Evolutionary conservation across 1,284 basidiomycete genomes (phyloP).

Genomic region (Fereydounia khargensis): DNA sequence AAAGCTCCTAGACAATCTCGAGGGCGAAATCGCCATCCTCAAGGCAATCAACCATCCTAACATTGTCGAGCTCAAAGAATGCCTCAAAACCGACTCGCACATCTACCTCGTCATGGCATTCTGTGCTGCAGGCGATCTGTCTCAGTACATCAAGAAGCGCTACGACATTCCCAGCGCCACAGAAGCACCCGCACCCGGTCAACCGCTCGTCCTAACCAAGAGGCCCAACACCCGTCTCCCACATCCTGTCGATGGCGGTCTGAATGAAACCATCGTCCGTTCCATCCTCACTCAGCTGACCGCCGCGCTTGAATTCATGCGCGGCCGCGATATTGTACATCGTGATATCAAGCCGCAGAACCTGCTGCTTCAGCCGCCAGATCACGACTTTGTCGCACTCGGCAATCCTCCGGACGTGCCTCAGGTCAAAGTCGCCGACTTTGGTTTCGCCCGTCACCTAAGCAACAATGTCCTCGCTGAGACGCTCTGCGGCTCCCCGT

Average conservation of each 20-base stretch:
- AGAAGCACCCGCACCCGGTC: conserved; percentile 13
- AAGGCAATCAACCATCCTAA: conserved; percentile 90
- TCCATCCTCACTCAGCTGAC: conserved; percentile 94
- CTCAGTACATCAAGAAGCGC: conserved; percentile 75
- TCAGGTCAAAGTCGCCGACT: conserved; percentile 70
- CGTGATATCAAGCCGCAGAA: conserved; percentile 98
- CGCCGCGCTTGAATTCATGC: conserved; percentile 86
- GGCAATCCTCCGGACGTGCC: conserved; percentile 77
- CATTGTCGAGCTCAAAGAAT: conserved; percentile 88
- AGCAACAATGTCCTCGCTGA: conserved; percentile 92
- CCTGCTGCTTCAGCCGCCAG: conserved; percentile 80
- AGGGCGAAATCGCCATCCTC: conserved; percentile 94
- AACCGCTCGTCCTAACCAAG: conserved; percentile 7
- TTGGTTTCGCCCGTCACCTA: conserved; percentile 91
- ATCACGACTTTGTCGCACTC: conserved; percentile 71
- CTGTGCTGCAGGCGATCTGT: conserved; percentile 91
- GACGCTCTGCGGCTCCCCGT: conserved; percentile 92
- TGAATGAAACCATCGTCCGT: conserved; percentile 85
- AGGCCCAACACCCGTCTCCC: conserved; percentile 67
- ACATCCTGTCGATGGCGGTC: conserved; percentile 83
- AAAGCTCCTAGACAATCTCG: conserved; percentile 93
- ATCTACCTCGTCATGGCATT: conserved; percentile 99
- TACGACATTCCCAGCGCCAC: conserved; percentile 31
- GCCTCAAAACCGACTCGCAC: conserved; percentile 84
- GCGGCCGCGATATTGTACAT: conserved; percentile 86